A percentile compares a stretch with the other conserved stretches of the same genome.
Evolutionary conservation across 2,329 filamentous ascomycete genomes (phyloP).

Genomic region (Xylaria sp.): DNA sequence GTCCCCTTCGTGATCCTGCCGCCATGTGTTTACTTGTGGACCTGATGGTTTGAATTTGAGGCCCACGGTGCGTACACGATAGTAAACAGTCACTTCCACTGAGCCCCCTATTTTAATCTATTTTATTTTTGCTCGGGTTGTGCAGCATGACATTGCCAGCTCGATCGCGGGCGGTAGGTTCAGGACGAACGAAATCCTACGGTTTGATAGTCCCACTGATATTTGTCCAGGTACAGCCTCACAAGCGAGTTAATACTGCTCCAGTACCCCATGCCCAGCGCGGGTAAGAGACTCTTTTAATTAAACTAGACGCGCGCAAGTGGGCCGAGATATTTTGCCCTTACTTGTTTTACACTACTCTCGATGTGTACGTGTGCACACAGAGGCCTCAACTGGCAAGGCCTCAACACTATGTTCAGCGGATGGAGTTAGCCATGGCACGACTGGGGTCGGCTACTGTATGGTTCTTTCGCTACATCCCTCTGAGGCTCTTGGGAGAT

Average conservation of each 20-base stretch:
- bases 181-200: slow-evolving; percentile 5
- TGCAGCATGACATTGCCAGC: slow-evolving; percentile 18
- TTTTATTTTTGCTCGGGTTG: not conserved
- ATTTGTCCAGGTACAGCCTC: not conserved
- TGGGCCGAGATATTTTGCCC: slow-evolving; percentile 20
- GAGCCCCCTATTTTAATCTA: not conserved
- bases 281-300: slow-evolving; percentile 18
- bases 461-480: slow-evolving; percentile 23
- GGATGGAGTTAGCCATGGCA: slow-evolving; percentile 13
- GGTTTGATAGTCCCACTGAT: slow-evolving; percentile 5
- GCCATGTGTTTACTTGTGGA: slow-evolving; percentile 32
- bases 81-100: slow-evolving; percentile 2
- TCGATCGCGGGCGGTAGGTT: slow-evolving; percentile 13
- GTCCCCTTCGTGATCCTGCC: slow-evolving; percentile 13
- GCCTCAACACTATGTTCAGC: not conserved
- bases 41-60: slow-evolving; percentile 6
- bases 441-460: slow-evolving; percentile 24
- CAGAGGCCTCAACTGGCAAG: not conserved
- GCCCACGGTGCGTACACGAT: slow-evolving; percentile 18
- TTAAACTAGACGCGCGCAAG: slow-evolving; percentile 27
- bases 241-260: slow-evolving; percentile 7
- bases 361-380: slow-evolving; percentile 3
- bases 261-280: slow-evolving; percentile 9
- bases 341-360: slow-evolving; percentile 11
- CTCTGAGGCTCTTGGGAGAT: slow-evolving; percentile 11